Evolutionary conservation across 2,329 filamentous ascomycete genomes (phyloP).

Genomic region (Cladosporium sp.): DNA sequence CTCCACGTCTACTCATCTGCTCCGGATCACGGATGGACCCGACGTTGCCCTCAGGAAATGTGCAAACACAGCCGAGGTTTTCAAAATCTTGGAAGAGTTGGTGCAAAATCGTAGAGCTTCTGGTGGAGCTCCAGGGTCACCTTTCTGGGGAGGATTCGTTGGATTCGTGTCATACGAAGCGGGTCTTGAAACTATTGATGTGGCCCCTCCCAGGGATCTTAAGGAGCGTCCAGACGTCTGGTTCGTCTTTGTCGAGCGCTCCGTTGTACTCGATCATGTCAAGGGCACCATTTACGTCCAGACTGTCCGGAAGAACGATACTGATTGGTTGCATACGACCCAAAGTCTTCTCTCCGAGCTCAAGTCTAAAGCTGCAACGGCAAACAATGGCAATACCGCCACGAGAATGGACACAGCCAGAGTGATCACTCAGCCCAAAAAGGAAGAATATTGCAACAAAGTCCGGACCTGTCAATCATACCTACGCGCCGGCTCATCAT

Average conservation of each 20-base stretch:
- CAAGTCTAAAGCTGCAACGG: neutral
- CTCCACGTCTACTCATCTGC: conserved; percentile 16
- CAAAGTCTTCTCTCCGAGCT: neutral
- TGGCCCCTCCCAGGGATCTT: conserved; percentile 35
- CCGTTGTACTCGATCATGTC: conserved; percentile 71
- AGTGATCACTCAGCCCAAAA: conserved; percentile 22
- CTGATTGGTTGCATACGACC: conserved; percentile 22
- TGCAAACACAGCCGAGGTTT: conserved; percentile 27
- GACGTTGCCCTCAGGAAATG: neutral
- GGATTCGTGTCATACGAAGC: conserved; percentile 84
- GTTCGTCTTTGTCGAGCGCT: conserved; percentile 71
- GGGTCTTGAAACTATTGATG: conserved; percentile 59
- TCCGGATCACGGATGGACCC: conserved; percentile 14
- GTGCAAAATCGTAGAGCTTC: conserved; percentile 34
- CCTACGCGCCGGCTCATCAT: conserved; percentile 74
- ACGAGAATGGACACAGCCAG: neutral
- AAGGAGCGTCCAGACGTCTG: conserved; percentile 63
- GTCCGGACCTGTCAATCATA: conserved; percentile 66
- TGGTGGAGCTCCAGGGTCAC: conserved; percentile 35
- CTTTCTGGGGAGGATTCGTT: conserved; percentile 80
- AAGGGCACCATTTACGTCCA: conserved; percentile 63
- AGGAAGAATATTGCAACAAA: conserved; percentile 56
- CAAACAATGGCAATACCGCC: neutral
- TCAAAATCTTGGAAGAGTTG: conserved; percentile 37
- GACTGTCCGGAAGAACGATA: conserved; percentile 50